Percentiles rank a stretch among this genome's conserved stretches.
These are phyloP conservation scores for Antitrichia curtipendula DNA, from an alignment of 225 moss, liverwort and hornwort genomes.

Conservation along the genomic window DNA sequence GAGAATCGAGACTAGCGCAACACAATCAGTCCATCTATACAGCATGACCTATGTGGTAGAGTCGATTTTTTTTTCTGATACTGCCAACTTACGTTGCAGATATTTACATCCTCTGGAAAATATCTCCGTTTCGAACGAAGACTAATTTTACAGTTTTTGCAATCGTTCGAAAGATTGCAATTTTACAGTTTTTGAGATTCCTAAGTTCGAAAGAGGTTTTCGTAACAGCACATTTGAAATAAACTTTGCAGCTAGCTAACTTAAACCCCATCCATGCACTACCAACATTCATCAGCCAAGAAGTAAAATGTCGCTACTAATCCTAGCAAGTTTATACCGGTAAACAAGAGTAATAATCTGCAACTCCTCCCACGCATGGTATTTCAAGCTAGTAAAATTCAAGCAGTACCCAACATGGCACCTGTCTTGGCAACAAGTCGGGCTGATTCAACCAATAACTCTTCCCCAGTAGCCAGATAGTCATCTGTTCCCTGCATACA, in stretches of 20 bases:
- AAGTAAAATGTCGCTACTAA: background rate
- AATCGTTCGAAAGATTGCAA: no score
- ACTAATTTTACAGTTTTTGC: background rate
- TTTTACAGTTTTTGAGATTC: background rate
- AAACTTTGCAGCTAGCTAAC: background rate
- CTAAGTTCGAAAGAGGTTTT: background rate
- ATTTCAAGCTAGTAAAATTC: background rate
- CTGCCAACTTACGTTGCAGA: background rate
- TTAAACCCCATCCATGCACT: background rate
- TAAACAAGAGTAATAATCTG: background rate
- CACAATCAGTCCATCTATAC: background rate
- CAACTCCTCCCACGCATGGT: background rate
- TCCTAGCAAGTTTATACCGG: background rate
- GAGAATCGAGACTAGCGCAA: background rate
- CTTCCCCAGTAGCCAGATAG: slow-evolving; percentile 56
- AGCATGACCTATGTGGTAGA: background rate
- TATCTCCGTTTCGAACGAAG: background rate
- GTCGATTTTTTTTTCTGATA: background rate
- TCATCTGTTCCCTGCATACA: slow-evolving; percentile 63
- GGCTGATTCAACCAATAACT: slow-evolving; percentile 66
- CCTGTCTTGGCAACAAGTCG: slow-evolving; percentile 53
- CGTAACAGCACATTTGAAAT: background rate
- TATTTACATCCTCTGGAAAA: background rate
- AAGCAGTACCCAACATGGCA: slow-evolving; percentile 51
- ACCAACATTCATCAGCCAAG: background rate